Evolutionary conservation across 208 protist species (phyloP), one percentile per base, ranked within the genome.

Genomic region (Trypanosoma boissoni): DNA sequence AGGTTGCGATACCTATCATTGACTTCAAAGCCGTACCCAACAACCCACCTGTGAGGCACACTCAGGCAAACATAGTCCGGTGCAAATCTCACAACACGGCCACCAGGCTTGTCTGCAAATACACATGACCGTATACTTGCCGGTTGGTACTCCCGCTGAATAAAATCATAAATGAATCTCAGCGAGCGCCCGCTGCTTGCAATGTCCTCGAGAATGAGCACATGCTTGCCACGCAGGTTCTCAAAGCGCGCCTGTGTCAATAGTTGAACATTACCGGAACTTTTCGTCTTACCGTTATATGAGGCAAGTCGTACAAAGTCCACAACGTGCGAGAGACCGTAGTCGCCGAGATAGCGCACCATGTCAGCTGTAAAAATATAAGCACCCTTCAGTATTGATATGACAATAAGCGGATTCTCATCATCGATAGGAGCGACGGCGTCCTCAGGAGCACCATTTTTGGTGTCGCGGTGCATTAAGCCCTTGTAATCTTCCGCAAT

Each of bases 1-100:
- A 93, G 68, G 51, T 78, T 68, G 28, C 92, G 68, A 48, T 92
- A 95, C 8, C 82, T 71, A 42, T 95, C 89, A 57, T 93, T 92
- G 42, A 93, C 89, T 67, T 97, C 92, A 57, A 97, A 91, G 18
- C 92, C 92, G 63, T 97, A 97, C 46, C 92, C 92, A 48, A 97
- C 69, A 27, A 97, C 88, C 61, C 91, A 97, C 55, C 78, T 42
- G 44, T 95, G 82, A 1, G 88, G 85, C 16, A 68, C 83, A 0
- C 28, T 46, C 24, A 95, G 36, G 52, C 86, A 90, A n/a, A 45
- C 55, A 53, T 83, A 91, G 37, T 95, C 83, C 27, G 74, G 64
- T 28, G 71, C 42, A 32, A 87, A 76, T 14, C 18, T 44, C 41
- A 91, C 78, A 49, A 80, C 76, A 29, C 88, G 76, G 16, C 82